phyloP scores from a whole-genome alignment of 2,329 filamentous ascomycete genomes.

The Cercospora sp. region DNA sequence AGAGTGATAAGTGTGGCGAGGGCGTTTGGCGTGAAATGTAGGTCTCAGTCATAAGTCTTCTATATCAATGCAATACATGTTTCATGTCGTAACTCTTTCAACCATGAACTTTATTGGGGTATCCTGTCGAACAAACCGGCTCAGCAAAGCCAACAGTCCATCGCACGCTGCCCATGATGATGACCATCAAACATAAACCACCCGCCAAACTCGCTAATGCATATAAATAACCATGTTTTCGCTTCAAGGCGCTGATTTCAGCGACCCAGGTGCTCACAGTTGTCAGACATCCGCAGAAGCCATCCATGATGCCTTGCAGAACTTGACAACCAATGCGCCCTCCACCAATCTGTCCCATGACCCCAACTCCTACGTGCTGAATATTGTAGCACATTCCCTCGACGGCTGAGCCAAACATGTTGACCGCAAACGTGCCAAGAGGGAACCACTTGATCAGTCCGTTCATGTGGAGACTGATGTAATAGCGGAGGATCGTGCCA shows the following conservation, averaged over 20 bases:
- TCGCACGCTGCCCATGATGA: conserved; percentile 71
- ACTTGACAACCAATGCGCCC: conserved; percentile 47
- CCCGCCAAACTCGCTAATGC: conserved; percentile 60
- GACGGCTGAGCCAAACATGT: conserved; percentile 73
- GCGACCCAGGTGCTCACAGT: conserved; percentile 53
- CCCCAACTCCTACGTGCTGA: conserved; percentile 58
- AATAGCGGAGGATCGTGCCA: conserved; percentile 75
- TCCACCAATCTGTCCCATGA: conserved; percentile 43
- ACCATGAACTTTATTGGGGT: conserved; percentile 33
- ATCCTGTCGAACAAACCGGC: conserved; percentile 41
- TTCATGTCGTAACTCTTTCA: conserved; percentile 8
- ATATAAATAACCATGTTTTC: conserved; percentile 67
- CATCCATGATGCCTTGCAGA: conserved; percentile 50
- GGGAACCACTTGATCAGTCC: conserved; percentile 67
- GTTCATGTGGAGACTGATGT: conserved; percentile 71
- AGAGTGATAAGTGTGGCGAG: not conserved
- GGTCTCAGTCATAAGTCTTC: not conserved
- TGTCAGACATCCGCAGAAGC: conserved; percentile 51
- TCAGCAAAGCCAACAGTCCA: conserved; percentile 59
- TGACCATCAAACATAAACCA: conserved; percentile 61
- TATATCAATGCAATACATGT: not conserved
- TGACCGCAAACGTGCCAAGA: conserved; percentile 80
- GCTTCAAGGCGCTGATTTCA: conserved; percentile 44
- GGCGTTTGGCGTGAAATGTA: not conserved
- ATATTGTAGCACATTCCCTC: conserved; percentile 77